phyloP scores from a whole-genome alignment of 2,329 filamentous ascomycete species.

The Tolypocladium endophyticum region DNA sequence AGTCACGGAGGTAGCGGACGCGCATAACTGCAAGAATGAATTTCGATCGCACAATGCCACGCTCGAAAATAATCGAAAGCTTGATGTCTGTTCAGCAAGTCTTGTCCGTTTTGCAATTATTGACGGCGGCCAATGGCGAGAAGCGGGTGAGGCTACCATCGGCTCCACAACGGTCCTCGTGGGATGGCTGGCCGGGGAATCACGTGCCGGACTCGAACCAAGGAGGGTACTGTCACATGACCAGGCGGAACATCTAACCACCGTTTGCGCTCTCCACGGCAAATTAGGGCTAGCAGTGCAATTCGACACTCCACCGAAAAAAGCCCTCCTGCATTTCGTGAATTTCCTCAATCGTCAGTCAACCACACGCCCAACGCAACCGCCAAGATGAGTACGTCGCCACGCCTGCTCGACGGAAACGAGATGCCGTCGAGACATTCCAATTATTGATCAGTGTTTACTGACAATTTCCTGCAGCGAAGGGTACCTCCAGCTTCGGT shows the following conservation, averaged over 20 bases:
- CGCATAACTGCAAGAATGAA: background rate
- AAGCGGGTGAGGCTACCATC: background rate
- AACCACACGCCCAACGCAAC: slow-evolving; percentile 30
- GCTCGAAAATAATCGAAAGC: background rate
- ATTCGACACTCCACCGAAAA: slow-evolving; percentile 25
- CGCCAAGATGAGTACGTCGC: slow-evolving; percentile 48
- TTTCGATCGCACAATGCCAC: no score
- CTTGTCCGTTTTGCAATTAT: background rate
- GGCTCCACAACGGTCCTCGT: background rate
- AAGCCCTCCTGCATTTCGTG: slow-evolving; percentile 20
- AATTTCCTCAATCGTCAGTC: slow-evolving; percentile 25
- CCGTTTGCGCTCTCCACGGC: slow-evolving; percentile 10
- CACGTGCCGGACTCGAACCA: background rate
- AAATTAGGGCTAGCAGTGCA: slow-evolving; percentile 26
- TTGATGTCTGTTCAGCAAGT: background rate
- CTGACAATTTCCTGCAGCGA: slow-evolving; percentile 30
- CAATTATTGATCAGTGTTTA: slow-evolving; percentile 3
- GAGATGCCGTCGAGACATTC: background rate
- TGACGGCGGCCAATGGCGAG: no score
- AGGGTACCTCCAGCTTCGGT: slow-evolving; percentile 48
- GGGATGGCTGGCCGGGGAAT: background rate
- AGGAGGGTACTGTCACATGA: slow-evolving; percentile 21
- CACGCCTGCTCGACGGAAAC: slow-evolving; percentile 1
- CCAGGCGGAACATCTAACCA: slow-evolving; percentile 9
- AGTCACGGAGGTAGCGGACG: background rate